Base-by-base conservation (phyloP, 805 yeast species). In the Kazachstania viticola region DNA sequence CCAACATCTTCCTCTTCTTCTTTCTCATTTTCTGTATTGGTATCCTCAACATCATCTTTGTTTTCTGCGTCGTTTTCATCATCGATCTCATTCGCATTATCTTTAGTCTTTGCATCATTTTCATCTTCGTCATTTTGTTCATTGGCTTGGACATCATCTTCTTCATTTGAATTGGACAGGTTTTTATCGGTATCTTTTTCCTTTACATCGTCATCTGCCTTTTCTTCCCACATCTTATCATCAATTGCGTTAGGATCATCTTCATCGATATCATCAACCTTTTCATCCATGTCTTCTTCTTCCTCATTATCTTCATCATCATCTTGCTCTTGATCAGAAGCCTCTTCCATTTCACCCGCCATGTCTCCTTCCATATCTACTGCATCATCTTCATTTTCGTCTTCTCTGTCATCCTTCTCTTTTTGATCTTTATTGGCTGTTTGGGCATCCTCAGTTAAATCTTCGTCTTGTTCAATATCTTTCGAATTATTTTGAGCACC, bases 171-270 rank as follows among this genome's bases (percentile, higher is more conserved):
- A 36, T 69, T 64, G 9, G 76, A 73, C 3, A 83, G 75, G 60
- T 74, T 58, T 35, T 70, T 63, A 17, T 85, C 94, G 7, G 87
- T 67, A 27, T 84, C 82, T 51, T 85, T 85, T 47, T 85, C 95
- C 48, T 83, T 81, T 14, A 71, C 67, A 40, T 72, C 72, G 12
- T 77, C 84, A 35, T 75, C 69, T 9, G 79, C 81, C 51, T 88
- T 85, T 48, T 87, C 96, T 48, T 88, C 91, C 95, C 97, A 88
- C 95, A 84, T 84, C 59, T 84, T 88, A 43, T 88, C 96, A 53
- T 88, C 97, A 30, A 88, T 74, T 3, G 95, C 94, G 57, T 85
- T 83, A 2, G 95, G 95, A 64, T 87, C 97, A 40, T 79, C 64
- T 35, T 84, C 94, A 52, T 82, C 94, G 21, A 88, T 60, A 47